Evolutionary conservation across 768 basidiomycete species (phyloP).

Genomic region (Boletus reticuloceps): DNA sequence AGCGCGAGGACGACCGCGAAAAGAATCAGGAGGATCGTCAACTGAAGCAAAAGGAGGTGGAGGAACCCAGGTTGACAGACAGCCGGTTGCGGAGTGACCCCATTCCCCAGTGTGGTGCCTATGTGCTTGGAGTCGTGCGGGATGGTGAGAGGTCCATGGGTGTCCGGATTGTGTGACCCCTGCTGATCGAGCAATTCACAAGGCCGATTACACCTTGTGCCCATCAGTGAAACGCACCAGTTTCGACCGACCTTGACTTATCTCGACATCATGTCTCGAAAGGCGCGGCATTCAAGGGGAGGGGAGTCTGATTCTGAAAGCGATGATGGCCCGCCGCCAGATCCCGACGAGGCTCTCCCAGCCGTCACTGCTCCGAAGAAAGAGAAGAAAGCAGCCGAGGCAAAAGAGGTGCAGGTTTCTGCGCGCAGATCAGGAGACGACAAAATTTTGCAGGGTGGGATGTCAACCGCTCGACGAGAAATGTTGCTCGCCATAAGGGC

Average conservation of each 20-base stretch:
- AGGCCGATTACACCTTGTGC: slow-evolving; percentile 74
- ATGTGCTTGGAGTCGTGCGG: slow-evolving; percentile 76
- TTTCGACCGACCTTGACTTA: slow-evolving; percentile 81
- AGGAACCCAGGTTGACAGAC: slow-evolving; percentile 64
- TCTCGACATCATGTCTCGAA: slow-evolving; percentile 69
- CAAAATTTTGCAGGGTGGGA: slow-evolving; percentile 58
- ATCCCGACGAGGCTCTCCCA: slow-evolving; percentile 67
- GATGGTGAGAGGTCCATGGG: slow-evolving; percentile 48
- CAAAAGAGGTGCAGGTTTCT: slow-evolving; percentile 75
- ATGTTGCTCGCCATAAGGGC: slow-evolving; percentile 70
- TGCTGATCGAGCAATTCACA: slow-evolving; percentile 25
- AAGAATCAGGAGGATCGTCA: slow-evolving; percentile 61
- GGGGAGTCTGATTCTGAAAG: slow-evolving; percentile 65
- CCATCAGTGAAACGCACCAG: slow-evolving; percentile 76
- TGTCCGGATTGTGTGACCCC: background rate
- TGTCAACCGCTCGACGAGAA: slow-evolving; percentile 71
- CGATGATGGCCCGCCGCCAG: slow-evolving; percentile 76
- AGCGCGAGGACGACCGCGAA: slow-evolving; percentile 72
- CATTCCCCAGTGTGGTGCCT: slow-evolving; percentile 58
- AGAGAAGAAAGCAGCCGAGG: slow-evolving; percentile 59
- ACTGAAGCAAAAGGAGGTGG: slow-evolving; percentile 44
- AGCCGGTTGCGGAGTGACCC: slow-evolving; percentile 72
- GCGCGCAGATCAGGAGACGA: slow-evolving; percentile 66
- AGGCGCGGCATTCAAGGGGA: slow-evolving; percentile 48
- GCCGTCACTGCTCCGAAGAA: slow-evolving; percentile 43